Evolutionary conservation across 352 stramenopile genomes (phyloP), one percentile per base, ranked within the genome.

Genomic region (Globisporangium viniferum): DNA sequence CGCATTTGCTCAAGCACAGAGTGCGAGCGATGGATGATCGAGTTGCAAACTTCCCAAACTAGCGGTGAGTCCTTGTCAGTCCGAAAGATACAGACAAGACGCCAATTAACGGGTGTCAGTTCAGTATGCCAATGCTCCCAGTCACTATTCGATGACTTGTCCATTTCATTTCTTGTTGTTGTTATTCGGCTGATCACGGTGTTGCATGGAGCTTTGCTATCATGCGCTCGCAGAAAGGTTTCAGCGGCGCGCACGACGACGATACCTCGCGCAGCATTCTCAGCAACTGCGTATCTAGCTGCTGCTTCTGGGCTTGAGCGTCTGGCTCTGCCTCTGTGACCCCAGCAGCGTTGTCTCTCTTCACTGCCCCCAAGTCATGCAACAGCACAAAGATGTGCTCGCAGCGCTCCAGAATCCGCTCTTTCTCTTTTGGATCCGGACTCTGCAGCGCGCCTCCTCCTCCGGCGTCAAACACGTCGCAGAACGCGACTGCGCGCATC

Each of bases 401-500:
- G 15, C 81, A 84, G 15, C 72, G 65, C 33, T 29, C 51, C 20
- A 85, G 54, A 9, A 89, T 61, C 41, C 78, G 54, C 33, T 61
- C 51, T 36, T 74, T 79, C 27, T 86, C 72, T 31, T 74, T 60
- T 7, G n/a, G 9, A 0, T 49, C 62, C 14, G 78, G 71, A 7
- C 70, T 71, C 41, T 83, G 76, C 15, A 62, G 66, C 1, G 64
- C 64, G 27, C 59, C 41, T 49, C 41, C 41, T 3, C 41, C 67
- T 22, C 41, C 68, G 61, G 73, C 74, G n/a, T 88, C 71, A n/a
- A 92, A 82, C 15, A 86, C 57, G 36, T 89, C 84, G 59, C 84
- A 92, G 44, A 86, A 79, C 4, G 84, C 78, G 5, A 92, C 84
- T 31, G 74, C 82, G 64, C 87, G 87, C 59, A 96, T 69, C 24